Conservation (phyloP, 495 filamentous ascomycete genomes). For the Aspergillus funiculosus region DNA sequence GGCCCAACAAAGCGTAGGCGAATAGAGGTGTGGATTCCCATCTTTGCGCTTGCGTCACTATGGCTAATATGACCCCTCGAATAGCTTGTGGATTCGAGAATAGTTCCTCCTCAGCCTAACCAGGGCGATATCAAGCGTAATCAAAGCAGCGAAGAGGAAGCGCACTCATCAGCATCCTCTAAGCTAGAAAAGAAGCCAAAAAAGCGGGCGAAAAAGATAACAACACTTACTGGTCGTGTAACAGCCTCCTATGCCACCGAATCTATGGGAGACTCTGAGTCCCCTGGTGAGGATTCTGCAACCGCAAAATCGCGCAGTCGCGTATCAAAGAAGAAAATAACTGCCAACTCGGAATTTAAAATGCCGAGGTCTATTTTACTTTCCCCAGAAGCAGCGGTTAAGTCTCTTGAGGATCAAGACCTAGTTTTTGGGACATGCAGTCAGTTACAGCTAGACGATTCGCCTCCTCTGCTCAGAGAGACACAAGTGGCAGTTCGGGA, state of each 20-base stretch:
- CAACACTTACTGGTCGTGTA: slow-evolving; percentile 79
- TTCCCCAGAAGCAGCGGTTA: slow-evolving; percentile 66
- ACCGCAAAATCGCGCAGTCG: neutral
- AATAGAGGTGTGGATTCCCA: slow-evolving; percentile 33
- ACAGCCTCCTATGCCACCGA: slow-evolving; percentile 61
- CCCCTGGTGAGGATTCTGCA: slow-evolving; percentile 14
- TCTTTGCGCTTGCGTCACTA: neutral
- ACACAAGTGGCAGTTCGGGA: slow-evolving; percentile 63
- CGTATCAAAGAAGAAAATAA: slow-evolving; percentile 22
- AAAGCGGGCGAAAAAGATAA: slow-evolving; percentile 64
- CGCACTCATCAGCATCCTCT: slow-evolving; percentile 10
- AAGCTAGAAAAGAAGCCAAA: slow-evolving; percentile 42
- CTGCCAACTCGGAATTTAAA: slow-evolving; percentile 30
- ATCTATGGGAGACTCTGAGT: slow-evolving; percentile 11
- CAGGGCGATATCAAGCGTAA: slow-evolving; percentile 9
- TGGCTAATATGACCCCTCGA: neutral
- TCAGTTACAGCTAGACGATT: slow-evolving; percentile 74
- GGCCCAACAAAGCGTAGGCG: slow-evolving; percentile 40
- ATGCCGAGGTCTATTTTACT: slow-evolving; percentile 48
- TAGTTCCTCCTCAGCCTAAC: slow-evolving; percentile 17
- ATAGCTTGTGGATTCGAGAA: slow-evolving; percentile 29
- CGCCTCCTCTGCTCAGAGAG: slow-evolving; percentile 60
- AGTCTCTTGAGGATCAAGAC: slow-evolving; percentile 64
- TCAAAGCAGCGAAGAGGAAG: slow-evolving; percentile 9
- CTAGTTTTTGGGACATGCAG: slow-evolving; percentile 91